Base-by-base conservation (phyloP, 2,329 filamentous ascomycete species). In the Cladophialophora bantiana region DNA sequence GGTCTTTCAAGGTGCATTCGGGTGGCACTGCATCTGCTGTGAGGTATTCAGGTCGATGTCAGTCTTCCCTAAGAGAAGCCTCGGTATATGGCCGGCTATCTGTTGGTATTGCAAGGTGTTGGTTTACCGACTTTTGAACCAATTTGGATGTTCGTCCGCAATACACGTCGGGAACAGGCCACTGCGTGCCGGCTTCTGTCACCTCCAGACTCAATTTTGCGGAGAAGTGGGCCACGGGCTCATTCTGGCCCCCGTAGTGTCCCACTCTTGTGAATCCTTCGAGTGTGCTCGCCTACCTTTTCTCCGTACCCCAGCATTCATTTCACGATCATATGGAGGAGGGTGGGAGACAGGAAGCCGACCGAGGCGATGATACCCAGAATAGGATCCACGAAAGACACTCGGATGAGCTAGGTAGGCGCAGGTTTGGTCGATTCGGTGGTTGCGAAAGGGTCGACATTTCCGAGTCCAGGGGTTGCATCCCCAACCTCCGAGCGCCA, bases 11-110 rank as follows among this genome's bases (percentile, higher is more conserved):
- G n/a, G 18, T n/a, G 42, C 42, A 50, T 9, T 50, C 45, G 20
- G 9, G 18, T 15, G 18, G 18, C 9, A 50, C 12, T 26, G 45
- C 20, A 50, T 50, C 45, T 31, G 26, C 18, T 50, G 20, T 31
- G 20, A 31, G 4, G 7, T 10, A 50, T 31, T 18, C 36, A 4
- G 7, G 4, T 40, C 36, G 7, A 40, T 13, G 36, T 31, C 9
- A 1, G 18, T 50, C 45, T 50, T 31, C 2, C 13, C 9, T 10
- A 6, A 7, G n/a, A 58, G 5, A 40, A 52, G 64, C 64, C 64
- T 66, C 64, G 64, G 64, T 58, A 62, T 56, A 12, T 53, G 40
- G 59, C 58, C 59, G 58, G 62, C 48, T 59, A 57, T 57, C 31
- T 13, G n/a, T 34, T 62, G 35, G 20, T 18, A 54, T 13, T 54